Evolutionary conservation across 2,329 filamentous ascomycete species (phyloP), one percentile per base, ranked within the genome.

Genomic region (Penicillium sp.): DNA sequence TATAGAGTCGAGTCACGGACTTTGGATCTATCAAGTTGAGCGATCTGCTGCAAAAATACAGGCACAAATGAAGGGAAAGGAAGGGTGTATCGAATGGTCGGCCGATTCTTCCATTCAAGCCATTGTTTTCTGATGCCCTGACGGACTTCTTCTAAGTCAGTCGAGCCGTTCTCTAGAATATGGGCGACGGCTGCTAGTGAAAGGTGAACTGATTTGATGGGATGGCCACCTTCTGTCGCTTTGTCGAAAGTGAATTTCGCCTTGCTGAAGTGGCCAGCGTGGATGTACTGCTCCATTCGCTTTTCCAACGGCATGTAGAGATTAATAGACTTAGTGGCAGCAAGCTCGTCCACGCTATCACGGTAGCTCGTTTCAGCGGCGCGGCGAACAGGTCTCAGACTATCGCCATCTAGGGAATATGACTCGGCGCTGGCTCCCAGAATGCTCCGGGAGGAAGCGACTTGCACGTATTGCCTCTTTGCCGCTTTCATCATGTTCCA

Each of bases 401-500:
- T 51, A 23, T 55, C 49, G 15, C 52, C 49, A 6, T 57, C 52
- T 33, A 58, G 18, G 6, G 47, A 47, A 38, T 52, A 61, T 26
- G 45, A 51, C 18, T 56, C 57, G 7, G 51, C 46, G 26, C 55
- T 66, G 65, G 48, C 26, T 16, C 72, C 73, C 38, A 75, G 59
- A 23, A 75, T 62, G 31, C 66, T 69, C 31, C 66, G 65, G 6
- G 70, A 71, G 34, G 62, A 58, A 39, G 71, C 59, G 24, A 65
- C 59, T 43, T 67, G 61, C 9, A 65, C 63, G 45, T 69, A 62
- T 42, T 70, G 65, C 15, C 65, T 56, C 42, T 70, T 67, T 9
- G 72, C 70, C 8, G 71, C 67, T 45, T 72, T 70, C 21, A 74
- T 62, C 70, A 75, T 71, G 41, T 71, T 65, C 72, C 72, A 75